Evolutionary conservation across 305 asterid species (phyloP).

Genomic region (Euphrasia arctica): DNA sequence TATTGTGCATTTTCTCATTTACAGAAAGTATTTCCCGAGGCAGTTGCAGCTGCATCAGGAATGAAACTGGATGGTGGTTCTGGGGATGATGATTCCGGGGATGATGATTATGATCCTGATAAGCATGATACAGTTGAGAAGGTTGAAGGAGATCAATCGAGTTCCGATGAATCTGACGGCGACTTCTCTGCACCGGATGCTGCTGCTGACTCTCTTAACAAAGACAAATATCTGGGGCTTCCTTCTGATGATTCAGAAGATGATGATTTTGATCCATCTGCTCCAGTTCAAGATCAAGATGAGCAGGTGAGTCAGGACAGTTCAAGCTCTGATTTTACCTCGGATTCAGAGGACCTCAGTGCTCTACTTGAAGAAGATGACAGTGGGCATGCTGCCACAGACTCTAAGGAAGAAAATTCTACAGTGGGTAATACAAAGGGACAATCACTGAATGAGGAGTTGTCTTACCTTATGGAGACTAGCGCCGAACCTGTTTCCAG

Average conservation of each 20-base stretch:
- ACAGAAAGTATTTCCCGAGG: slow-evolving; percentile 96
- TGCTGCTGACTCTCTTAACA: slow-evolving; percentile 32
- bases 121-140: slow-evolving; percentile 45
- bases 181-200: slow-evolving; percentile 59
- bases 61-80: slow-evolving; percentile 54
- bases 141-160: slow-evolving; percentile 48
- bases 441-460: slow-evolving; percentile 50
- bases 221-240: slow-evolving; percentile 42
- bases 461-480: slow-evolving; percentile 54
- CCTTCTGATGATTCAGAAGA: slow-evolving; percentile 98
- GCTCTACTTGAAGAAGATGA: slow-evolving; percentile 52
- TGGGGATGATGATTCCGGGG: slow-evolving; percentile 81
- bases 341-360: slow-evolving; percentile 89
- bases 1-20: slow-evolving; percentile 29
- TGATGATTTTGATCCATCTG: slow-evolving; percentile 79
- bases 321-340: slow-evolving; percentile 88
- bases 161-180: slow-evolving; percentile 58
- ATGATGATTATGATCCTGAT: slow-evolving; percentile 88
- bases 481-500: slow-evolving; percentile 44
- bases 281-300: slow-evolving; percentile 36
- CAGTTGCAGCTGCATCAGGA: slow-evolving; percentile 76
- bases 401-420: slow-evolving; percentile 29
- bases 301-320: slow-evolving; percentile 46
- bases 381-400: slow-evolving; percentile 25
- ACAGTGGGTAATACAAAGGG: slow-evolving; percentile 36